These are phyloP conservation scores for Colletotrichum godetiae DNA, from an alignment of 2,329 filamentous ascomycete species.

Conservation along the genomic window DNA sequence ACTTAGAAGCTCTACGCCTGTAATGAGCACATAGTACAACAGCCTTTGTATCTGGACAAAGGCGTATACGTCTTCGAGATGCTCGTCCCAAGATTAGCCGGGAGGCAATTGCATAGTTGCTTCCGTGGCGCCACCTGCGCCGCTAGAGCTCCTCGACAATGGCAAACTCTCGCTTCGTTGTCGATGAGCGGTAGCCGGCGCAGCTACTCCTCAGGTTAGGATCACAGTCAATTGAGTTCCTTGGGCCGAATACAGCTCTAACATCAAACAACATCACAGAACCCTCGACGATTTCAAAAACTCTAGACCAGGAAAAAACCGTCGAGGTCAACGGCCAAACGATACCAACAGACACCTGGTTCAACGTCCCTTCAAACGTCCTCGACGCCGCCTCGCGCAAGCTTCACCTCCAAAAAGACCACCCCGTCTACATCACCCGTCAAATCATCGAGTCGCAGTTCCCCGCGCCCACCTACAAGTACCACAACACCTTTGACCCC, in stretches of 20 bases:
- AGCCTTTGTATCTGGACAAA: slow-evolving; percentile 17
- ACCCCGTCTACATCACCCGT: slow-evolving; percentile 90
- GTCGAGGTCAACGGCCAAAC: slow-evolving; percentile 71
- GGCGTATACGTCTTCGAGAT: slow-evolving; percentile 3
- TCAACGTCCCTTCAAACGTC: slow-evolving; percentile 84
- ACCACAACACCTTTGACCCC: slow-evolving; percentile 83
- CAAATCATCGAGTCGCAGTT: slow-evolving; percentile 94
- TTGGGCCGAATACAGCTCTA: no score
- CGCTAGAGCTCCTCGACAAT: slow-evolving; percentile 6
- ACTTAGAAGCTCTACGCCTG: neutral
- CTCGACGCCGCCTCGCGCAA: slow-evolving; percentile 78
- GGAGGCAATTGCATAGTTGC: slow-evolving; percentile 32
- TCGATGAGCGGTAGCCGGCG: slow-evolving; percentile 12
- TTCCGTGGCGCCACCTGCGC: slow-evolving; percentile 17
- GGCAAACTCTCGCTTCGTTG: slow-evolving; percentile 11
- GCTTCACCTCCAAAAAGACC: slow-evolving; percentile 91
- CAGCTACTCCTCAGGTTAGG: slow-evolving; percentile 41
- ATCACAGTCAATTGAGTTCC: neutral
- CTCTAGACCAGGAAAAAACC: slow-evolving; percentile 40
- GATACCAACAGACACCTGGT: slow-evolving; percentile 82
- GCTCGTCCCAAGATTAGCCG: slow-evolving; percentile 28
- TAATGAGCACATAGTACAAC: slow-evolving; percentile 5
- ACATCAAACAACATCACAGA: slow-evolving; percentile 1
- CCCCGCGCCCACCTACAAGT: slow-evolving; percentile 75
- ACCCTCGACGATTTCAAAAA: neutral